A percentile compares a stretch with the other conserved stretches of the same genome.
Evolutionary conservation across 2,329 filamentous ascomycete species (phyloP).

Genomic region (Botrytis tulipae): DNA sequence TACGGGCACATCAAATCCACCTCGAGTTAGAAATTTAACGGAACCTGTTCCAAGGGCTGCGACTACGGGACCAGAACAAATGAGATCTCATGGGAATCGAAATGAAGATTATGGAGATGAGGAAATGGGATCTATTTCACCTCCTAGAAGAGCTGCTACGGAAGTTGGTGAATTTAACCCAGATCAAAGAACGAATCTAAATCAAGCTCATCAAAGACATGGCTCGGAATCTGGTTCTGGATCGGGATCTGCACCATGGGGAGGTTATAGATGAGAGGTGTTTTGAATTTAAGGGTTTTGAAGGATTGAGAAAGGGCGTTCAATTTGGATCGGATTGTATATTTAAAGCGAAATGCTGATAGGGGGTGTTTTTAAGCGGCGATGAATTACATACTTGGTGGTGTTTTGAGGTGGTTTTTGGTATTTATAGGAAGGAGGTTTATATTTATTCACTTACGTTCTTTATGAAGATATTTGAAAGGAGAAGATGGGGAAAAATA

Average conservation of each 20-base stretch:
- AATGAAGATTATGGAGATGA: slow-evolving; percentile 11
- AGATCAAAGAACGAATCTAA: not conserved
- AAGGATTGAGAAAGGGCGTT: not conserved
- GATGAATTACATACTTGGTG: not conserved
- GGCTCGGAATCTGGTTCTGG: not conserved
- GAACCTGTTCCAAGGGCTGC: slow-evolving; percentile 12
- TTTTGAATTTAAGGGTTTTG: not conserved
- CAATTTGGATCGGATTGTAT: not conserved
- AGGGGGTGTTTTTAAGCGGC: not conserved
- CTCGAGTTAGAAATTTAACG: not conserved
- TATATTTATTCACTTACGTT: not conserved
- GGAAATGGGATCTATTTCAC: not conserved
- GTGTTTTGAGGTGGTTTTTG: not conserved
- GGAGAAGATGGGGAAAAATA: not conserved
- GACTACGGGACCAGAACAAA: not conserved
- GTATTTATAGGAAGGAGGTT: not conserved
- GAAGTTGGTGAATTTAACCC: slow-evolving; percentile 7
- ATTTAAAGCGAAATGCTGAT: not conserved
- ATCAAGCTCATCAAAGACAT: not conserved
- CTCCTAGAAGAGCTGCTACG: slow-evolving; percentile 5
- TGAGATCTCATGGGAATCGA: not conserved
- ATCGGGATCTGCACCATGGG: not conserved
- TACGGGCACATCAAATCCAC: not conserved
- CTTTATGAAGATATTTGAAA: not conserved
- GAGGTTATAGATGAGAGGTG: not conserved